Conservation (phyloP, 176 grass and related monocot species). For the Microstegium vimineum region DNA sequence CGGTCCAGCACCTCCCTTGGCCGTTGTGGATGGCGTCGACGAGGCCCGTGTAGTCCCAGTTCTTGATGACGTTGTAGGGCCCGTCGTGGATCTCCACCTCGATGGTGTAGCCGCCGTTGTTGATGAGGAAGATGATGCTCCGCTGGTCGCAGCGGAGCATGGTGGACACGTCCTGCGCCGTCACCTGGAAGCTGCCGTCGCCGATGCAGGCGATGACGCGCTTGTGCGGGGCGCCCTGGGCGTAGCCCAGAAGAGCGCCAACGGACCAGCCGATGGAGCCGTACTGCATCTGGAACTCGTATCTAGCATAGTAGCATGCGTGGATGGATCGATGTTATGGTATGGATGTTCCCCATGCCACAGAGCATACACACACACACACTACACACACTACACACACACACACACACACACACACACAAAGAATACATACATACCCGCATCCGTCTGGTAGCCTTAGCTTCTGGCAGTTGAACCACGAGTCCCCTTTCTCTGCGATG, state of each 20-base stretch:
- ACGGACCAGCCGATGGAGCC: conserved; percentile 81
- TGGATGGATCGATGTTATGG: too few species aligned
- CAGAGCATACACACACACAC: too few species aligned
- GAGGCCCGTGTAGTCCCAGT: conserved; percentile 72
- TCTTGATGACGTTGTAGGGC: conserved; percentile 93
- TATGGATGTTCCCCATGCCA: too few species aligned
- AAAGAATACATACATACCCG: too few species aligned
- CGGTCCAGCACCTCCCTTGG: conserved; percentile 66
- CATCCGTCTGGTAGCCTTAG: conserved; percentile 61
- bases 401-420: too few species aligned
- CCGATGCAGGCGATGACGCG: conserved; percentile 71
- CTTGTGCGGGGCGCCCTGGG: conserved; percentile 44
- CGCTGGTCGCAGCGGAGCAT: conserved; percentile 64
- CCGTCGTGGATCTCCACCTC: conserved; percentile 88
- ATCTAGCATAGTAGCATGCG: too few species aligned
- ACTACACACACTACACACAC: too few species aligned
- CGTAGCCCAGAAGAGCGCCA: conserved; percentile 63
- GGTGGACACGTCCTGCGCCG: conserved; percentile 72
- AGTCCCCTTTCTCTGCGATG: conserved; percentile 70
- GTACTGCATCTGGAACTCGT: conserved; percentile 94
- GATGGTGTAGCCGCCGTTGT: conserved; percentile 91
- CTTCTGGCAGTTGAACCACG: conserved; percentile 96
- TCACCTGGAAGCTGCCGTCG: conserved; percentile 89
- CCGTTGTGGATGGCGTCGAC: conserved; percentile 74
- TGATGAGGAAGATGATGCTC: conserved; percentile 83